Evolutionary conservation across 176 grass and related monocot species (phyloP), one percentile per base, ranked within the genome.

Genomic region (Tillandsia fasciculata): DNA sequence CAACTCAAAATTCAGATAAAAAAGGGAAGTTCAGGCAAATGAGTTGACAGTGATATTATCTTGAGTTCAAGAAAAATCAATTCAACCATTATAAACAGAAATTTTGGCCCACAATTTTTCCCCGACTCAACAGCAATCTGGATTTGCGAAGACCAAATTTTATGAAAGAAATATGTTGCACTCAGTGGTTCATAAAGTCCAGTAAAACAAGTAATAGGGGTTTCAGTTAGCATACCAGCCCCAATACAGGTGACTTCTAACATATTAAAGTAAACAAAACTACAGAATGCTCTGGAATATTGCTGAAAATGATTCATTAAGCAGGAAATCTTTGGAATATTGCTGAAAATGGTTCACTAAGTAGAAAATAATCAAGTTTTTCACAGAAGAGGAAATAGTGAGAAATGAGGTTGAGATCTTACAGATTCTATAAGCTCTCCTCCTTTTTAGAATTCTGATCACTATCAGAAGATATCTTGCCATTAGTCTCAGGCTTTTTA

Each of bases 371-470:
- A 77, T 49, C 5, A 51, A 80, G 27, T 17, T 52, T 76, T 48
- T 66, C 23, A 10, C 13, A 76, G 15, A 48, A 20, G 58, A 57
- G 9, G 51, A 64, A 2, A 33, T 28, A n/a, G 63, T 47, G 81
- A 63, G 64, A 67, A 22, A 80, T 51, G 48, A 64, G 51, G 78
- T 52, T 75, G 10, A 63, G 65, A 12, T 51, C 74, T 82, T 93
- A 99, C 94, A 76, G 64, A 65, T 66, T 80, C 83, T 75, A 56
- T 65, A 64, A 79, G 72, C 10, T 74, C 75, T 80, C 68, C 54
- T 80, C 61, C 23, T 77, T 85, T 72, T 51, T 67, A 72, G 49
- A 64, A 77, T 73, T 74, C 53, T 85, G 64, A 52, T 66, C 50
- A 28, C 33, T 28, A 53, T 47, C 48, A 50, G 48, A 18, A 57